Conservation (phyloP, 2,329 filamentous ascomycete genomes). For the Clonostachys solani region DNA sequence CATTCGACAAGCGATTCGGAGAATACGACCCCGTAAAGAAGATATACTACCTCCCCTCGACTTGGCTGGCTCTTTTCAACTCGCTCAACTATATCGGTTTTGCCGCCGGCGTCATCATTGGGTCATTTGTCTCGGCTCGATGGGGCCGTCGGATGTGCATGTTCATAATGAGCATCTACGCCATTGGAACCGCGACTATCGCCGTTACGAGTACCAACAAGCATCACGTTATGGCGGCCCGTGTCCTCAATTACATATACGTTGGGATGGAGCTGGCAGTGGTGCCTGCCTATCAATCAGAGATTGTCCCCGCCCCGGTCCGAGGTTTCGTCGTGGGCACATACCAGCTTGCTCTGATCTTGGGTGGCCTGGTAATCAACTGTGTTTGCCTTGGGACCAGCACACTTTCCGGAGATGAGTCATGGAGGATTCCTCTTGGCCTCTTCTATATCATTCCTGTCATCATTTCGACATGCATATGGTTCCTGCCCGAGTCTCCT, state of each 20-base stretch:
- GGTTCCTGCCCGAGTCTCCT: conserved; percentile 55
- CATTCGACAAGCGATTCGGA: conserved; percentile 20
- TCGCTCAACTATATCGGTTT: neutral
- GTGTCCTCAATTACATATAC: conserved; percentile 53
- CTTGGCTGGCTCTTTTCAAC: neutral
- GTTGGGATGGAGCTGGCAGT: conserved; percentile 55
- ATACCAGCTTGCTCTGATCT: conserved; percentile 54
- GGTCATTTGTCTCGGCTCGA: conserved; percentile 31
- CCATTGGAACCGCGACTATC: conserved; percentile 45
- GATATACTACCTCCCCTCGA: neutral
- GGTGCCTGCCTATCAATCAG: conserved; percentile 52
- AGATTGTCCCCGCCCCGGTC: conserved; percentile 48
- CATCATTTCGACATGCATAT: conserved; percentile 41
- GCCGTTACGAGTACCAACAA: neutral
- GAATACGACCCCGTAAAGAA: neutral
- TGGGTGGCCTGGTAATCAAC: conserved; percentile 44
- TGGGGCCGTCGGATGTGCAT: conserved; percentile 52
- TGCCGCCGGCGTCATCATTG: neutral
- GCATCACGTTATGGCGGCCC: conserved; percentile 37
- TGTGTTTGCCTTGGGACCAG: conserved; percentile 45
- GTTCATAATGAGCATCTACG: conserved; percentile 13
- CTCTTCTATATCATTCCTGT: conserved; percentile 39
- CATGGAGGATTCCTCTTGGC: conserved; percentile 39
- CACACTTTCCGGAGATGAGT: conserved; percentile 27
- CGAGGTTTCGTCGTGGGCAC: conserved; percentile 54